Percentiles rank a stretch among this genome's conserved stretches.
Conservation (phyloP, 768 basidiomycete genomes). For the Mycena rosella region DNA sequence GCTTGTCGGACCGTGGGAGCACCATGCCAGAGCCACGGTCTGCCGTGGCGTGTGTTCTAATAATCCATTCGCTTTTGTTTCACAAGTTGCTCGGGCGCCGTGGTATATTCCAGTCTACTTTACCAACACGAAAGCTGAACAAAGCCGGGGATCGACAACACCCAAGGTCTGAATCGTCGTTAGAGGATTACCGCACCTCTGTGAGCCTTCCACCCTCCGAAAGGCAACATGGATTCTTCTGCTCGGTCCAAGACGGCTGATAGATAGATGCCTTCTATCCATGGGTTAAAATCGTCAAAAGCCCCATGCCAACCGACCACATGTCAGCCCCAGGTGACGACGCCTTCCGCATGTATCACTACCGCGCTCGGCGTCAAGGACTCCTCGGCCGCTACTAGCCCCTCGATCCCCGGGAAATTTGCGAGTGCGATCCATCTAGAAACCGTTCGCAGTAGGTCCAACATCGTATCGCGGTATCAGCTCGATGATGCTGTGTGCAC, state of each 20-base stretch:
- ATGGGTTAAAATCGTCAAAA: background rate
- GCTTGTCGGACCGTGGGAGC: background rate
- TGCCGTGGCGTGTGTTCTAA: no score
- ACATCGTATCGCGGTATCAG: background rate
- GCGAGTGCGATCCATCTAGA: background rate
- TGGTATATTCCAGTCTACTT: no score
- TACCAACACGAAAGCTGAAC: no score
- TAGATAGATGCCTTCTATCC: no score
- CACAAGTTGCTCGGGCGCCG: background rate
- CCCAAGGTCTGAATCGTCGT: no score
- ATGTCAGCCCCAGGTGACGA: background rate
- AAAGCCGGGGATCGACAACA: no score
- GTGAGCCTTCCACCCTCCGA: no score
- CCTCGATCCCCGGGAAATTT: background rate
- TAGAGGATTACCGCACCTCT: no score
- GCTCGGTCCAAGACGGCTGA: no score
- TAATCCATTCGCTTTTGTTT: no score
- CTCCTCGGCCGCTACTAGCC: background rate
- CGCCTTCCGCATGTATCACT: background rate
- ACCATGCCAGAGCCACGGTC: no score
- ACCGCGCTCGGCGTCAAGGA: background rate
- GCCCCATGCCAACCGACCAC: background rate
- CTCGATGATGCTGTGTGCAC: conserved; percentile 1
- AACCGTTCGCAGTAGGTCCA: background rate
- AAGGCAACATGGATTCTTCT: no score